Evolutionary conservation across 1,139 yeast species (phyloP).

Genomic region (Pneumocystis carinii): DNA sequence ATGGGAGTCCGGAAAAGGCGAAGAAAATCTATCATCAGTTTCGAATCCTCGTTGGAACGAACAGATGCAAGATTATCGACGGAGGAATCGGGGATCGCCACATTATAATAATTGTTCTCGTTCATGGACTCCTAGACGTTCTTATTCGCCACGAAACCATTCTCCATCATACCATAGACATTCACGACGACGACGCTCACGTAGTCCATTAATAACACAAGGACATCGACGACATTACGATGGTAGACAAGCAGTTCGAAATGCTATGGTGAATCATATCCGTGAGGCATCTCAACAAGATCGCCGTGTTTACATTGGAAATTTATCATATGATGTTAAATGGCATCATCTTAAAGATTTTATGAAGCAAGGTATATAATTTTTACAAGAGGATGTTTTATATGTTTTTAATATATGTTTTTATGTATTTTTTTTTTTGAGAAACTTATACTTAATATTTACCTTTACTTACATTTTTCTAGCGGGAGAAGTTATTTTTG

Average conservation of each 20-base stretch:
- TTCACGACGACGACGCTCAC: background rate
- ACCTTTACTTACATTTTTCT: background rate
- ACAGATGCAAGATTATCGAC: background rate
- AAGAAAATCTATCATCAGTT: background rate
- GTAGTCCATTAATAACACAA: background rate
- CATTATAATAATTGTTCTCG: background rate
- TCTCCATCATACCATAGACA: background rate
- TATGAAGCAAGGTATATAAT: conserved; percentile 34
- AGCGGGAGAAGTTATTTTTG: conserved; percentile 64
- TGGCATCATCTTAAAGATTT: conserved; percentile 52
- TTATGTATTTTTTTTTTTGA: background rate
- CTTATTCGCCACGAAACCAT: background rate
- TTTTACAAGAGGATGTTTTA: background rate
- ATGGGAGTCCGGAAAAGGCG: background rate
- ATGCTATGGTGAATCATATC: background rate
- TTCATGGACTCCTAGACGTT: background rate
- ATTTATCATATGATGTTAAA: conserved; percentile 42
- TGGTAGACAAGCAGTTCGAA: background rate
- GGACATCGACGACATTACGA: background rate
- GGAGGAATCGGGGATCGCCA: background rate
- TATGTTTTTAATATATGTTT: background rate
- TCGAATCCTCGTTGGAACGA: background rate
- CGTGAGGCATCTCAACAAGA: conserved; percentile 19
- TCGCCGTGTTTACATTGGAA: conserved; percentile 39
- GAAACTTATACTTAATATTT: background rate